phyloP scores from a whole-genome alignment of 2,329 filamentous ascomycete species.

The Trichocomaceae sp. region DNA sequence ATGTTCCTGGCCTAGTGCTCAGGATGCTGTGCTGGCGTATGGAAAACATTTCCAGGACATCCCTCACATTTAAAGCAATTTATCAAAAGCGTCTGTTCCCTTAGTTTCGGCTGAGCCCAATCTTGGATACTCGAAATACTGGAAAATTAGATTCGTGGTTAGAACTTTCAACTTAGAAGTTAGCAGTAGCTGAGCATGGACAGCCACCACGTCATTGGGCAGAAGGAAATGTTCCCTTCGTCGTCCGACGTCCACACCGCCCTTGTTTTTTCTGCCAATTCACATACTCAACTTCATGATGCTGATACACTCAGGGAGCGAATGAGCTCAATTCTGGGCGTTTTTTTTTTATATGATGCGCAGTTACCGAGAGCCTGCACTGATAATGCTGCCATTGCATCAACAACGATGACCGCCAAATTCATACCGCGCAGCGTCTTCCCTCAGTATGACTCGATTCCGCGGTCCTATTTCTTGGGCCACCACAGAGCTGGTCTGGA shows the following conservation, averaged over 20 bases:
- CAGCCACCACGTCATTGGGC: not conserved
- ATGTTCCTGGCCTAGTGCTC: not conserved
- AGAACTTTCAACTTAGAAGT: not conserved
- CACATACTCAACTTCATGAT: not conserved
- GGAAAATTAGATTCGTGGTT: not conserved
- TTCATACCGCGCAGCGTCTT: slow-evolving; percentile 73
- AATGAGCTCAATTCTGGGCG: not conserved
- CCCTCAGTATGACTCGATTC: slow-evolving; percentile 65
- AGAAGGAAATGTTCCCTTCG: not conserved
- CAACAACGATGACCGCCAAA: slow-evolving; percentile 16
- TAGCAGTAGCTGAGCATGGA: not conserved
- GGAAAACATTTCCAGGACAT: not conserved
- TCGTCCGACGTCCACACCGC: not conserved
- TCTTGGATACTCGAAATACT: not conserved
- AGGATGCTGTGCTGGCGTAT: not conserved
- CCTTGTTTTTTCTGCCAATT: not conserved
- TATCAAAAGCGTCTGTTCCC: too few species aligned
- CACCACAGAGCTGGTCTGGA: slow-evolving; percentile 78
- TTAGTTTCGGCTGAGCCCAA: not conserved
- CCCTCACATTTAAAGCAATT: not conserved
- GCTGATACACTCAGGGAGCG: not conserved
- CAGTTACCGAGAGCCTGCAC: not conserved
- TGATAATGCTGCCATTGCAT: not conserved
- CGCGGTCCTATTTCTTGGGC: slow-evolving; percentile 87
- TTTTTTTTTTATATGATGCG: not conserved